These are phyloP conservation scores for Alternaria ventricosa DNA, from an alignment of 2,329 filamentous ascomycete species.

Conservation along the genomic window DNA sequence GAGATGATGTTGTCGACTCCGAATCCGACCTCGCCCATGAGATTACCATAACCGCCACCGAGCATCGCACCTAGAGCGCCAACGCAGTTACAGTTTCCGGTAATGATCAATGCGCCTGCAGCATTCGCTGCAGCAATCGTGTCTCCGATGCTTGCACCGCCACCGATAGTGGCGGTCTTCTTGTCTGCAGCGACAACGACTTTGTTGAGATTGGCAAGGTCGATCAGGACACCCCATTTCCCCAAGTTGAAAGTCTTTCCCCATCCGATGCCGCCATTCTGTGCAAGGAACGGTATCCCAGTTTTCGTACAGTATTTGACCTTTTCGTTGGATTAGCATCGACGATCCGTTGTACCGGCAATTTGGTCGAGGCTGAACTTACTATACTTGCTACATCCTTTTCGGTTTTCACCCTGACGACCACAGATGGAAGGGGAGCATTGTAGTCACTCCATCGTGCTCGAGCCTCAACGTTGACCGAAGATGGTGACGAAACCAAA, in stretches of 20 bases:
- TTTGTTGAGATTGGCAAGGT: conserved; percentile 33
- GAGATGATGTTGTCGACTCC: conserved; percentile 58
- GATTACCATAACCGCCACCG: conserved; percentile 64
- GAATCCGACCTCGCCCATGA: conserved; percentile 62
- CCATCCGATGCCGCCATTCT: conserved; percentile 41
- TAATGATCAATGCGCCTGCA: conserved; percentile 33
- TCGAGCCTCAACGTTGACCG: conserved; percentile 18
- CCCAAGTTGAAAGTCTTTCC: conserved; percentile 31
- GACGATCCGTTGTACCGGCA: neutral
- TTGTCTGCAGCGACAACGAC: conserved; percentile 33
- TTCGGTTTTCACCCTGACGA: conserved; percentile 29
- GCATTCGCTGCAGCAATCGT: conserved; percentile 49
- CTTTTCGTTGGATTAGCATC: conserved; percentile 13
- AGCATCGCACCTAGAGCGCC: conserved; percentile 38
- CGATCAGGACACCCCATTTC: conserved; percentile 36
- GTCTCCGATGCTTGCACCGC: conserved; percentile 47
- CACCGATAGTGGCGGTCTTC: conserved; percentile 34
- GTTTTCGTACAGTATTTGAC: conserved; percentile 29
- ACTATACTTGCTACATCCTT: conserved; percentile 29
- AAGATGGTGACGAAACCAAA: conserved; percentile 18
- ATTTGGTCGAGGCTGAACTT: neutral
- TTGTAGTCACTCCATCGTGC: conserved; percentile 34
- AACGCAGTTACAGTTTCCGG: conserved; percentile 44
- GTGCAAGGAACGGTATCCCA: conserved; percentile 32
- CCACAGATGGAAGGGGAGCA: conserved; percentile 23